Base-by-base conservation (phyloP, 2,329 filamentous ascomycete species). In the Kalmusia sp. region DNA sequence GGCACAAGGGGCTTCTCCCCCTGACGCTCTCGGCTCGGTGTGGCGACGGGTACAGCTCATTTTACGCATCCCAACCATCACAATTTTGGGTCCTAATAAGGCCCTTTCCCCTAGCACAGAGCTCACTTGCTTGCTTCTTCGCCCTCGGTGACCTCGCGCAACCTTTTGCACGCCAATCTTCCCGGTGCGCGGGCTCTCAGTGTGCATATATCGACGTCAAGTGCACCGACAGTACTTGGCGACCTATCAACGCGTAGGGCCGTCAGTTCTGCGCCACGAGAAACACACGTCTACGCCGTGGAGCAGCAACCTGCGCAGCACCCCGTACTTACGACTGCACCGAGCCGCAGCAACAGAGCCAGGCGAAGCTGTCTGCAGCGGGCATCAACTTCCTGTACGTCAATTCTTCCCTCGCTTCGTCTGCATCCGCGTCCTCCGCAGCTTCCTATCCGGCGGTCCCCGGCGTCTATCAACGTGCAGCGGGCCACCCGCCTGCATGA, bases 371-470 rank as follows among this genome's bases (percentile, higher is more conserved):
- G n/a, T 17, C 12, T 25, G 43, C 43, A 25, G 33, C 45, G 6
- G 2, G 48, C 49, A 27, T 33, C 12, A n/a, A 27, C 43, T 15
- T 19, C n/a, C 14, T 50, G 59, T 67, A 67, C 48, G 59, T 68
- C 49, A 34, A 35, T 44, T 39, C 55, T 41, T 19, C 15, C 25
- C 28, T 34, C 12, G 30, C 37, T 33, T 38, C 48, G 24, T 47
- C 41, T 46, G 39, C 51, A 49, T 57, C 65, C 62, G 55, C 52
- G 24, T 33, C 55, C 57, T 57, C 62, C 64, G 65, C 62, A 46
- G 47, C 57, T 61, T 58, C 60, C 65, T 45, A 63, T 65, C 67
- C 68, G 67, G 63, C 56, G 31, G 50, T 47, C 54, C 54, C 61
- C 57, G 65, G 57, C 60, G 45, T 64, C 59, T 50, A 57, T 57